phyloP scores from a whole-genome alignment of 768 basidiomycete genomes.

The Coprinopsis sp. region DNA sequence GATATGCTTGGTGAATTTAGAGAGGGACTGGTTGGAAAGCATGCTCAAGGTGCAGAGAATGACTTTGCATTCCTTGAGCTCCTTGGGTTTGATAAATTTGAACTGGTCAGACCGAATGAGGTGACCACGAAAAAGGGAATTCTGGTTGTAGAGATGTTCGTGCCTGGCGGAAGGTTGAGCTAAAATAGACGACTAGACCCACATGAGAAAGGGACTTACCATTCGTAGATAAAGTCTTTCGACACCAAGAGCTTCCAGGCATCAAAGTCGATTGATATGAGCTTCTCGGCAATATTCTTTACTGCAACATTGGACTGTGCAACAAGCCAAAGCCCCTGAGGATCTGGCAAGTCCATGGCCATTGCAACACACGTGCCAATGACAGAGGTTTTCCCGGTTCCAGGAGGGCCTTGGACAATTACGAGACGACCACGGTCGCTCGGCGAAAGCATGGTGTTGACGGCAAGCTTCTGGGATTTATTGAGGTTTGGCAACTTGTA shows the following conservation, averaged over 20 bases:
- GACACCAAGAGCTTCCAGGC: conserved; percentile 72
- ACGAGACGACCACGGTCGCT: conserved; percentile 32
- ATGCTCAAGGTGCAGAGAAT: conserved; percentile 76
- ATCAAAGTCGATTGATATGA: conserved; percentile 47
- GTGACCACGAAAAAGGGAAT: conserved; percentile 32
- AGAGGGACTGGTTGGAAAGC: conserved; percentile 45
- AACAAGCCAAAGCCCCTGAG: conserved; percentile 67
- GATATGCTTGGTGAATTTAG: conserved; percentile 28
- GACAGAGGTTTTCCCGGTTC: conserved; percentile 71
- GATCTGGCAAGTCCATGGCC: conserved; percentile 32
- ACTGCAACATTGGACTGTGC: conserved; percentile 87
- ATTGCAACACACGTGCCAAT: conserved; percentile 58
- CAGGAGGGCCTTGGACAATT: conserved; percentile 55
- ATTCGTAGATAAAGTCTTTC: conserved; percentile 55
- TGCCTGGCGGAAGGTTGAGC: conserved; percentile 48
- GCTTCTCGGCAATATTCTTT: conserved; percentile 84
- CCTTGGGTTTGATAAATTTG: conserved; percentile 10
- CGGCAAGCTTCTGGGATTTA: conserved; percentile 42
- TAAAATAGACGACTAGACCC: conserved; percentile 8
- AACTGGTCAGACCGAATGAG: conserved; percentile 50
- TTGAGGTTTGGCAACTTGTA: conserved; percentile 29
- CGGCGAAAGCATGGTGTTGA: conserved; percentile 43
- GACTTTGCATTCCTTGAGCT: conserved; percentile 43
- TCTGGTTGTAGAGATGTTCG: conserved; percentile 63
- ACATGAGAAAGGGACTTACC: conserved; percentile 37